Conservation (phyloP, 345 rosid species). For the Bruguiera parviflora region DNA sequence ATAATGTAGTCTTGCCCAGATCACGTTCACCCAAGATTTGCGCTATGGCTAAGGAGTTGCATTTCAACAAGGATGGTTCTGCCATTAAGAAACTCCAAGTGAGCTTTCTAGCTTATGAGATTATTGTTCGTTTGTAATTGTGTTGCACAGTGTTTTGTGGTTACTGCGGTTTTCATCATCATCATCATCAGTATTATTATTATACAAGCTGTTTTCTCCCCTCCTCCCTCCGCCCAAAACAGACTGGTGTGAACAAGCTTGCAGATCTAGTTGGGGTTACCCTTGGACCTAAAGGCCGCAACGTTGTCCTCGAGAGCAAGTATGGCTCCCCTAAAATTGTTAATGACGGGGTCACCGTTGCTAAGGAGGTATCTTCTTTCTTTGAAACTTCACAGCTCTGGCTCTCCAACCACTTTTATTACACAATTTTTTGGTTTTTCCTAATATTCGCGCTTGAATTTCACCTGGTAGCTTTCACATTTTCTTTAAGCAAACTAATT, state of each 20-base stretch:
- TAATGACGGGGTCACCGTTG: constrained; percentile 97
- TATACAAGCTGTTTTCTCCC: not conserved
- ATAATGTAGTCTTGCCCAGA: constrained; percentile 43
- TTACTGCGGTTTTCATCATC: too few relatives aligned
- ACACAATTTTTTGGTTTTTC: too few relatives aligned
- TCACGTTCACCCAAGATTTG: constrained; percentile 48
- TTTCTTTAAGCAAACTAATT: too few relatives aligned
- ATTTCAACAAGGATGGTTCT: constrained; percentile 92
- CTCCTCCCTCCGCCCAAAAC: constrained; percentile 12
- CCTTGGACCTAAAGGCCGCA: constrained; percentile 93
- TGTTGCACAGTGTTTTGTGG: not conserved
- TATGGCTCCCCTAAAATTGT: constrained; percentile 98
- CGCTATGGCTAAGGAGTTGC: constrained; percentile 84
- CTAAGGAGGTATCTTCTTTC: constrained; percentile 66
- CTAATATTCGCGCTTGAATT: too few relatives aligned
- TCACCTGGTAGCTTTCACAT: too few relatives aligned
- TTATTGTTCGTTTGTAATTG: not conserved
- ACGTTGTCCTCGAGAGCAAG: constrained; percentile 98
- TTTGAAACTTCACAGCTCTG: not conserved
- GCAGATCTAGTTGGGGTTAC: constrained; percentile 98
- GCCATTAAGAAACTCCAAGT: constrained; percentile 90
- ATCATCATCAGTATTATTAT: not conserved
- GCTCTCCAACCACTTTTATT: not conserved
- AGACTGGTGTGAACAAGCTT: constrained; percentile 97
- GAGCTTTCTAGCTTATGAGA: constrained; percentile 14